These are phyloP conservation scores for Cladosporium sp. DNA, from an alignment of 2,329 filamentous ascomycete genomes.

Conservation along the genomic window DNA sequence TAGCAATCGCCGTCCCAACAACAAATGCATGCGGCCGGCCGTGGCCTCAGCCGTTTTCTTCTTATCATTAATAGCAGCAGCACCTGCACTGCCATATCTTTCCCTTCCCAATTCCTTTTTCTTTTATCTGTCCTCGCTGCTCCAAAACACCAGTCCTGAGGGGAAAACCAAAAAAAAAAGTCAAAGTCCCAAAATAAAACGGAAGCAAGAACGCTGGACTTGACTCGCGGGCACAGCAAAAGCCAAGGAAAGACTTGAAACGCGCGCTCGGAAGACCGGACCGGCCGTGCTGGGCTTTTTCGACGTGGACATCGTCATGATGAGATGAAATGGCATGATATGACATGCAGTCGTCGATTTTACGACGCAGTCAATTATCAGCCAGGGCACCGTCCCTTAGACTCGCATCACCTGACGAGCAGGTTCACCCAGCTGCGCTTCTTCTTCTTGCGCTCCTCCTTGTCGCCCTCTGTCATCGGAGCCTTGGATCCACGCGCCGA, in stretches of 20 bases:
- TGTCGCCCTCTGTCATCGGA: background rate
- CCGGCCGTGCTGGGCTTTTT: background rate
- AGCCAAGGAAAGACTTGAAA: background rate
- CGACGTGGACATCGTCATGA: background rate
- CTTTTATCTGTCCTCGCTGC: background rate
- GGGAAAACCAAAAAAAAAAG: background rate
- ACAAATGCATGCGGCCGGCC: background rate
- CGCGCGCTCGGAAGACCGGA: background rate
- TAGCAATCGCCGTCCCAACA: background rate
- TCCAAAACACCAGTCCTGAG: background rate
- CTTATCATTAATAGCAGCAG: background rate
- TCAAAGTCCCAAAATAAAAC: background rate
- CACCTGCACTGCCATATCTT: background rate
- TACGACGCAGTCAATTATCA: background rate
- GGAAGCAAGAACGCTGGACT: background rate
- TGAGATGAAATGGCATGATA: background rate
- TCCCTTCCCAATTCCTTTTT: background rate
- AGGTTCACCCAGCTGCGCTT: constrained; percentile 15
- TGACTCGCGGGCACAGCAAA: background rate
- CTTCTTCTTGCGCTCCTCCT: constrained; percentile 17
- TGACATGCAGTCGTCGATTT: background rate
- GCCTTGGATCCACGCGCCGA: background rate
- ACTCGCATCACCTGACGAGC: constrained; percentile 2
- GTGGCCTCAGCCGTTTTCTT: background rate
- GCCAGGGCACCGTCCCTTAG: background rate